These are phyloP conservation scores for Apiospora kogelbergensis DNA, from an alignment of 2,329 filamentous ascomycete genomes.

Conservation along the genomic window DNA sequence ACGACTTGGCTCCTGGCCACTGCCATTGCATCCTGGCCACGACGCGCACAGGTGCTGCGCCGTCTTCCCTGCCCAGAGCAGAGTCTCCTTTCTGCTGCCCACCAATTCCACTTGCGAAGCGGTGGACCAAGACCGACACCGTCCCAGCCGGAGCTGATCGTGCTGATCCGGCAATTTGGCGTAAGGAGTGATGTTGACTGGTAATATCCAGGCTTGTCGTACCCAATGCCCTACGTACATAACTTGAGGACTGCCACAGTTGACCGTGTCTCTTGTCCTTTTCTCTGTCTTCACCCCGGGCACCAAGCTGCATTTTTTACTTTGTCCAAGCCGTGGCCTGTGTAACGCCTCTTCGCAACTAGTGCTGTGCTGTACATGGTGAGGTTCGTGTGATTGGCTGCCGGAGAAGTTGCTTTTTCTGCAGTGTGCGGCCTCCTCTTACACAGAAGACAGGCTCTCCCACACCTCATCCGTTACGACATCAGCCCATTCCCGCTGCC, in stretches of 20 bases:
- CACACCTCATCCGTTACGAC: neutral
- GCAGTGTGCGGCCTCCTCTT: neutral
- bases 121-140: neutral
- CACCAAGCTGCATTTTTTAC: neutral
- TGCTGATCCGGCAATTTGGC: neutral
- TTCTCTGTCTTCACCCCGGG: neutral
- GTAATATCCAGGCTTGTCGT: neutral
- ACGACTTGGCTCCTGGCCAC: neutral
- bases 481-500: neutral
- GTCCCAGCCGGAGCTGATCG: neutral
- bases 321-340: neutral
- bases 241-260: neutral
- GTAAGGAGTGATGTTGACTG: neutral
- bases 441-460: neutral
- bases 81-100: neutral
- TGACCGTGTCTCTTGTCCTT: neutral
- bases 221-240: neutral
- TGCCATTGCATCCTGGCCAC: neutral
- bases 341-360: neutral
- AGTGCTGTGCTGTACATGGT: neutral
- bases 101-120: neutral
- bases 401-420: slow-evolving; percentile 1
- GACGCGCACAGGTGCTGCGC: neutral
- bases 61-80: neutral
- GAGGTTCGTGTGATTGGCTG: neutral